A percentile compares a stretch with the other conserved stretches of the same genome.
Evolutionary conservation across 805 yeast species (phyloP).

Genomic region (Hanseniaspora lindneri): DNA sequence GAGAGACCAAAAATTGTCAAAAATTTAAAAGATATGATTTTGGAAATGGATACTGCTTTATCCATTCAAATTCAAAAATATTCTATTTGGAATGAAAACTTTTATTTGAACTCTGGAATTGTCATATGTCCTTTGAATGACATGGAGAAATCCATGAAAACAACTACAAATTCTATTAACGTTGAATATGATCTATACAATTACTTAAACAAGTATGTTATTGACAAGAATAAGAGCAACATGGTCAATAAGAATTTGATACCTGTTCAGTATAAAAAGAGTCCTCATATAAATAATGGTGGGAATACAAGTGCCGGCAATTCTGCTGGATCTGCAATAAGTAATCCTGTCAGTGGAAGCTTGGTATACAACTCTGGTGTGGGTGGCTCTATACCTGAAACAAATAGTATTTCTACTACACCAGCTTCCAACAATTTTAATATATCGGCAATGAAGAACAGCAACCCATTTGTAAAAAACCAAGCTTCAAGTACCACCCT

Average conservation of each 20-base stretch:
- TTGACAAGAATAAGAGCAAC: constrained; percentile 26
- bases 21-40: constrained; percentile 59
- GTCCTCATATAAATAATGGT: constrained; percentile 43
- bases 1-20: constrained; percentile 69
- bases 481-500: not conserved
- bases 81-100: constrained; percentile 75
- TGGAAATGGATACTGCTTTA: constrained; percentile 84
- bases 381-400: constrained; percentile 17
- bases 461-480: constrained; percentile 10
- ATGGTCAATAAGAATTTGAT: constrained; percentile 35
- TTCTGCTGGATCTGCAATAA: constrained; percentile 25
- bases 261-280: constrained; percentile 62
- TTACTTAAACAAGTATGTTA: constrained; percentile 43
- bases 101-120: constrained; percentile 73
- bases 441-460: constrained; percentile 12
- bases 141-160: constrained; percentile 53
- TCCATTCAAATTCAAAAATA: constrained; percentile 79
- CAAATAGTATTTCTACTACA: constrained; percentile 12
- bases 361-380: constrained; percentile 26
- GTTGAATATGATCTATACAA: constrained; percentile 72
- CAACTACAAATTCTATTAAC: constrained; percentile 64
- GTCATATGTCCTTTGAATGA: constrained; percentile 60
- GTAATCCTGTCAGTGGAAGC: constrained; percentile 27
- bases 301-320: constrained; percentile 19
- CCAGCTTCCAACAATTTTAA: constrained; percentile 13